phyloP scores from a whole-genome alignment of 352 stramenopile genomes.

The Peronospora destructor region DNA sequence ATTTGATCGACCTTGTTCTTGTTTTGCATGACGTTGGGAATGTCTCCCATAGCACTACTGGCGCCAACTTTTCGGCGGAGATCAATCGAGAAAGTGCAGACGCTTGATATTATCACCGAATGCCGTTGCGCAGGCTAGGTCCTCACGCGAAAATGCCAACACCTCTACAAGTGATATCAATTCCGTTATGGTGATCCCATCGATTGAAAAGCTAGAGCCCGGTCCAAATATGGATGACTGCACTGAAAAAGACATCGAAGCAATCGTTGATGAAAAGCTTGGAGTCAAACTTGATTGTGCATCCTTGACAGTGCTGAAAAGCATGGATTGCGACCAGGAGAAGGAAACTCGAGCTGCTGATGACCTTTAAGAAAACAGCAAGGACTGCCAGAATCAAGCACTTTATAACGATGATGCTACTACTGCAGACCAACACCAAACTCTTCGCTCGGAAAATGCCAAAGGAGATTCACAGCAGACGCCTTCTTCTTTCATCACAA shows the following conservation, averaged over 20 bases:
- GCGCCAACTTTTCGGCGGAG: slow-evolving; percentile 30
- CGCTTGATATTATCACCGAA: slow-evolving; percentile 20
- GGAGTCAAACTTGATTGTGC: slow-evolving; percentile 15
- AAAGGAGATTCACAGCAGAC: slow-evolving; percentile 5
- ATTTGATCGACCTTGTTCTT: slow-evolving; percentile 4
- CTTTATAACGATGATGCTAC: background rate
- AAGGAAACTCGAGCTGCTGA: slow-evolving; percentile 4
- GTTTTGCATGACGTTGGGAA: background rate
- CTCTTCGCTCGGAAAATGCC: slow-evolving; percentile 1
- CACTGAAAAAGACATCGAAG: background rate
- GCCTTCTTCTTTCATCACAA: slow-evolving; percentile 18
- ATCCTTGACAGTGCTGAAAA: slow-evolving; percentile 7
- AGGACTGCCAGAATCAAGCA: slow-evolving; percentile 13
- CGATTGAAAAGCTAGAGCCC: slow-evolving; percentile 20
- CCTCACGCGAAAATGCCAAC: slow-evolving; percentile 2
- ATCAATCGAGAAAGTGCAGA: slow-evolving; percentile 3
- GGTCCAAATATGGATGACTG: slow-evolving; percentile 12
- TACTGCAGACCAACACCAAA: slow-evolving; percentile 3
- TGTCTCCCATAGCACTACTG: slow-evolving; percentile 29
- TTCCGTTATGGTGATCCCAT: slow-evolving; percentile 12
- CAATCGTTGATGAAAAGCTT: slow-evolving; percentile 1
- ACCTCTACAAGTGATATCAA: slow-evolving; percentile 1
- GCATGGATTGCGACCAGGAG: slow-evolving; percentile 13
- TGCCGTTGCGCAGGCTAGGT: slow-evolving; percentile 14
- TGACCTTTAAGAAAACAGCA: slow-evolving; percentile 5